Evolutionary conservation across 345 rosid species (phyloP), one percentile per base, ranked within the genome.

Genomic region (Xanthoceras sorbifolium): DNA sequence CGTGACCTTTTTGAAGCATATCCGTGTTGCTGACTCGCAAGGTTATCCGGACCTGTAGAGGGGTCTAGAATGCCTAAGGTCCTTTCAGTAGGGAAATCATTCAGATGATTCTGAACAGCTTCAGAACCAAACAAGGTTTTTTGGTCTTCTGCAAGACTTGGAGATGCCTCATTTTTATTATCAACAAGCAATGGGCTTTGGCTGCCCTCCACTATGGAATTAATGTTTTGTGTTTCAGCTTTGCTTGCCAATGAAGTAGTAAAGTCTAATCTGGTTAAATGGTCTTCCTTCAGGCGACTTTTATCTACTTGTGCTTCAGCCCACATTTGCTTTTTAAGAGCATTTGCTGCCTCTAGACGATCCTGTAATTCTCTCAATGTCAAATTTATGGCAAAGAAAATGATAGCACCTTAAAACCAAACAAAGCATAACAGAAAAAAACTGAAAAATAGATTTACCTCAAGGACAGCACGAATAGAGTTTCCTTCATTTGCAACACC

Each of bases 271-370:
- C 87, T 92, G 64, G 77, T 80, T 28, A 81, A 62, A 57, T 80
- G 79, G 44, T 91, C 96, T 81, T 91, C 98, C 82, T 89, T 94
- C 86, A 90, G 78, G 50, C 94, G 90, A 87, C 90, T 88, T 83
- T 86, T 94, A 84, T 94, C 99, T 80, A 90, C 82, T 70, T 97
- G 99, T 60, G 97, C 97, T 87, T 94, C 99, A 6, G 92, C 90
- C 99, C 97, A 97, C 94, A 97, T 94, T 82, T 97, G 98, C 81
- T 91, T 97, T 85, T 97, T 97, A 78, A 97, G 93, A 85, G 97
- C 86, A 87, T 88, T 94, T 80, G 99, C 96, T 54, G 96, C 97
- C 85, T 97, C 99, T 88, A 97, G 76, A 50, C 99, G 98, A 48
- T 97, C 99, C 99, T 97, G 92, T 64, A 32, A 80, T 77, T 74